phyloP scores from a whole-genome alignment of 2,329 filamentous ascomycete species.

The Cladosporium colombiae region DNA sequence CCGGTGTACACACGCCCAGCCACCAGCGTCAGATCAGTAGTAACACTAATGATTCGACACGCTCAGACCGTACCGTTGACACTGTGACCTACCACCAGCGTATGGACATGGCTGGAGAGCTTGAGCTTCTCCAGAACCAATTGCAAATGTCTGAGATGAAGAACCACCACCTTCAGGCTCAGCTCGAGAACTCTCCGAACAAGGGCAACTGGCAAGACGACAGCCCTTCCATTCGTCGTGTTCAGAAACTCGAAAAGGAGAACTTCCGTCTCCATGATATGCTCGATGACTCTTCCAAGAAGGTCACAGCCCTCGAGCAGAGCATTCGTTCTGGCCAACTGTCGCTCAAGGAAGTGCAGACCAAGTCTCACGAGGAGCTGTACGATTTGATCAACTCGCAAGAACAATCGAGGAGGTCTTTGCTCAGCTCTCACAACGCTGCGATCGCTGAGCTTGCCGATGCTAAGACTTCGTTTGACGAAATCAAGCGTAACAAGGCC shows the following conservation, averaged over 20 bases:
- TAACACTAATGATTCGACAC: slow-evolving; percentile 71
- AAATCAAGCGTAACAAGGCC: slow-evolving; percentile 77
- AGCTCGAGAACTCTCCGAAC: slow-evolving; percentile 65
- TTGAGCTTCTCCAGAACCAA: slow-evolving; percentile 91
- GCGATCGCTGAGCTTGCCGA: slow-evolving; percentile 82
- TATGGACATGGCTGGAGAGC: slow-evolving; percentile 86
- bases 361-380: slow-evolving; percentile 90
- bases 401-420: slow-evolving; percentile 79
- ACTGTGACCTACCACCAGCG: slow-evolving; percentile 80
- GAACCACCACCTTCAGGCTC: slow-evolving; percentile 86
- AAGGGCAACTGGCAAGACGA: slow-evolving; percentile 68
- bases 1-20: slow-evolving; percentile 67
- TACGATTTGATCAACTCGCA: slow-evolving; percentile 91
- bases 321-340: slow-evolving; percentile 84
- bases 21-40: slow-evolving; percentile 66
- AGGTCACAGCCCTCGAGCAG: slow-evolving; percentile 85
- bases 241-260: slow-evolving; percentile 88
- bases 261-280: slow-evolving; percentile 91
- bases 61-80: slow-evolving; percentile 83
- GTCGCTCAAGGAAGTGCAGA: slow-evolving; percentile 85
- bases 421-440: slow-evolving; percentile 83
- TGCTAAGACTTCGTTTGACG: slow-evolving; percentile 83
- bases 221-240: slow-evolving; percentile 74
- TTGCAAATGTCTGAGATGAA: slow-evolving; percentile 94
- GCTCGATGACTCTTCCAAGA: slow-evolving; percentile 90